Conservation (phyloP, 2,329 filamentous ascomycete genomes). For the Arthrobotrys entomopaga region DNA sequence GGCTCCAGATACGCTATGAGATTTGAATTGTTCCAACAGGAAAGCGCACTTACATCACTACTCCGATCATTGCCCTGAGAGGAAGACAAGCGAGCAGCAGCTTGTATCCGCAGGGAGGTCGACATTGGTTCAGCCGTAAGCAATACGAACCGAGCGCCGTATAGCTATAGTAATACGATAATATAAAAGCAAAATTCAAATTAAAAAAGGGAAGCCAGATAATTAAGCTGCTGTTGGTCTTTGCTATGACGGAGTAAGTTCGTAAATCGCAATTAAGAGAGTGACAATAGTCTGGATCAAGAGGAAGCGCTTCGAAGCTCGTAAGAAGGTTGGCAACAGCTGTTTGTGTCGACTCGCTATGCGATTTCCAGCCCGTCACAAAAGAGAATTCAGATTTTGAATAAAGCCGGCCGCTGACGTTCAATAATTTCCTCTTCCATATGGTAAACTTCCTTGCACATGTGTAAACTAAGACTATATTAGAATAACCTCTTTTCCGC, state of each 20-base stretch:
- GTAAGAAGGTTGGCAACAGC: constrained; percentile 25
- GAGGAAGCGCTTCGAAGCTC: constrained; percentile 8
- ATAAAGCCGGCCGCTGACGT: no score
- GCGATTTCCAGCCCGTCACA: constrained; percentile 49
- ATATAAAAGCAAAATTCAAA: background rate
- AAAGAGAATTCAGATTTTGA: background rate
- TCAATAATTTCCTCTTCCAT: no score
- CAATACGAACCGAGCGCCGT: constrained; percentile 24
- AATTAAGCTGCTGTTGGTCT: background rate
- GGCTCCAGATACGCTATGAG: constrained; percentile 14
- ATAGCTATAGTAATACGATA: constrained; percentile 26
- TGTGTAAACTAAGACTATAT: no score
- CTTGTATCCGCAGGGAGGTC: constrained; percentile 19
- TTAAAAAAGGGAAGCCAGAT: background rate
- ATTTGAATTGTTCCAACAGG: constrained; percentile 24
- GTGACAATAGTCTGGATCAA: constrained; percentile 1
- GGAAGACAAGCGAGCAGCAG: constrained; percentile 28
- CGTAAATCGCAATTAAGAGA: constrained; percentile 29
- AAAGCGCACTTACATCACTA: constrained; percentile 49
- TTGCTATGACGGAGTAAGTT: constrained; percentile 2
- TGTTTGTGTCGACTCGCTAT: constrained; percentile 34
- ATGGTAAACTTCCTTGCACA: no score
- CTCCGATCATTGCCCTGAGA: constrained; percentile 38
- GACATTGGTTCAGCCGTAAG: constrained; percentile 40
- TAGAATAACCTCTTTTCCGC: no score